These are phyloP conservation scores for Sistotremastrum niveocremeum DNA, from an alignment of 768 basidiomycete genomes.

Conservation along the genomic window DNA sequence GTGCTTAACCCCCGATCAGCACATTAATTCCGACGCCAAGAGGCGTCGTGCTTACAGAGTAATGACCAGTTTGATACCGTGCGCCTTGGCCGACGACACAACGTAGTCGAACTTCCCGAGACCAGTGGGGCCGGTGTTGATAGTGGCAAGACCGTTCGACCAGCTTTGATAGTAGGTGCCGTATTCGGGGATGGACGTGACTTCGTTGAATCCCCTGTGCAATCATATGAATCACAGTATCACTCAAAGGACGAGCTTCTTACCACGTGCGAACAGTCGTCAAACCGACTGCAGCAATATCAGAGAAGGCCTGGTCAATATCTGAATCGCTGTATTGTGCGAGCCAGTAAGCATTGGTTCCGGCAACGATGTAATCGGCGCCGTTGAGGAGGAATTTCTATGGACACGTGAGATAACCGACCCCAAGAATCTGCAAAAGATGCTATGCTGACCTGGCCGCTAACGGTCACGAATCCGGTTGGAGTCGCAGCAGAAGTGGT, in stretches of 20 bases:
- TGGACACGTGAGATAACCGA: not conserved
- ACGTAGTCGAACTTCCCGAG: conserved; percentile 5
- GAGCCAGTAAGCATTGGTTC: conserved; percentile 14
- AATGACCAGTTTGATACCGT: conserved; percentile 12
- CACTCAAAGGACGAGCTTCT: too few species aligned
- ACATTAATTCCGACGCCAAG: too few species aligned
- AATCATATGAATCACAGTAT: not conserved
- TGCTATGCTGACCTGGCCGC: too few species aligned
- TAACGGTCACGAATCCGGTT: too few species aligned
- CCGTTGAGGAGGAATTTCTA: conserved; percentile 12
- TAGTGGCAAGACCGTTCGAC: conserved; percentile 9
- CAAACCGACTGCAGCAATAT: conserved; percentile 10
- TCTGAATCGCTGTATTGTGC: conserved; percentile 10
- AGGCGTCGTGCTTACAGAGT: too few species aligned
- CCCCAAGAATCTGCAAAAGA: too few species aligned
- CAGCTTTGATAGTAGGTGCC: conserved; percentile 14
- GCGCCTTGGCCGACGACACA: conserved; percentile 11
- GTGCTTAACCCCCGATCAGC: not conserved
- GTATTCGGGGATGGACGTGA: conserved; percentile 5
- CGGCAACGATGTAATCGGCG: conserved; percentile 3
- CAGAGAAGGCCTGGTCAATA: conserved; percentile 12
- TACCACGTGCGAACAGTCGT: conserved; percentile 14
- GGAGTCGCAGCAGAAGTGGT: too few species aligned
- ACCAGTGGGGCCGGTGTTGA: conserved; percentile 10
- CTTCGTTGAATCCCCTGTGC: conserved; percentile 13